Evolutionary conservation across 2,329 filamentous ascomycete species (phyloP).

Genomic region (Diaporthe sp.): DNA sequence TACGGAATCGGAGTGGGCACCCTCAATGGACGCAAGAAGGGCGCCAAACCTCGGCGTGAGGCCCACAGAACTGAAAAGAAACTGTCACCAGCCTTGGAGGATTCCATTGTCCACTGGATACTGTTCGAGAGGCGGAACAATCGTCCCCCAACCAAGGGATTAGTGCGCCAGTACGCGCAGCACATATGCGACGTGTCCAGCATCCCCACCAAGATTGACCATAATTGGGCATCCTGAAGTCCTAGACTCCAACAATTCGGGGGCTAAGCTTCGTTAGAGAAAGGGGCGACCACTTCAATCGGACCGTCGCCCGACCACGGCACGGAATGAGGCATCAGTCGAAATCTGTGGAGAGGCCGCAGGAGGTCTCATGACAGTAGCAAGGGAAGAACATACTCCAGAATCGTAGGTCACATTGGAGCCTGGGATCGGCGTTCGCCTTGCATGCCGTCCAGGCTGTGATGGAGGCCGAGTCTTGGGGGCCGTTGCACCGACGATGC

Average conservation of each 20-base stretch:
- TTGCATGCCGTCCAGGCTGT: conserved; percentile 7
- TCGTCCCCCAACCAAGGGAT: neutral
- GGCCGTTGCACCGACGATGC: neutral
- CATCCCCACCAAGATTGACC: neutral
- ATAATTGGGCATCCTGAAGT: neutral
- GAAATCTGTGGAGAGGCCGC: neutral
- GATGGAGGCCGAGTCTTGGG: conserved; percentile 16
- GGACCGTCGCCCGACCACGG: no score
- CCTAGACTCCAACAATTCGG: neutral
- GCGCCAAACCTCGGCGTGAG: neutral
- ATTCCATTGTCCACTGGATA: neutral
- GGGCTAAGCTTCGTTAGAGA: neutral
- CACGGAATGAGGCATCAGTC: neutral
- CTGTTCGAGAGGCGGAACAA: neutral
- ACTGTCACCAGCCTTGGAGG: neutral
- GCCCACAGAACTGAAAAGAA: neutral
- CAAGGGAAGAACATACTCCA: neutral
- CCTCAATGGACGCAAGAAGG: neutral
- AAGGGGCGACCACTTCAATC: neutral
- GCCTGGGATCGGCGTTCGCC: neutral
- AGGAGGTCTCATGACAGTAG: neutral
- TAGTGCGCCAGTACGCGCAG: neutral
- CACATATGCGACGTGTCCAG: neutral
- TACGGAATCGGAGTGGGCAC: neutral
- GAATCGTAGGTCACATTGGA: neutral